Conservation (phyloP, 2,329 filamentous ascomycete genomes). For the Xylariomycetidae sp. region DNA sequence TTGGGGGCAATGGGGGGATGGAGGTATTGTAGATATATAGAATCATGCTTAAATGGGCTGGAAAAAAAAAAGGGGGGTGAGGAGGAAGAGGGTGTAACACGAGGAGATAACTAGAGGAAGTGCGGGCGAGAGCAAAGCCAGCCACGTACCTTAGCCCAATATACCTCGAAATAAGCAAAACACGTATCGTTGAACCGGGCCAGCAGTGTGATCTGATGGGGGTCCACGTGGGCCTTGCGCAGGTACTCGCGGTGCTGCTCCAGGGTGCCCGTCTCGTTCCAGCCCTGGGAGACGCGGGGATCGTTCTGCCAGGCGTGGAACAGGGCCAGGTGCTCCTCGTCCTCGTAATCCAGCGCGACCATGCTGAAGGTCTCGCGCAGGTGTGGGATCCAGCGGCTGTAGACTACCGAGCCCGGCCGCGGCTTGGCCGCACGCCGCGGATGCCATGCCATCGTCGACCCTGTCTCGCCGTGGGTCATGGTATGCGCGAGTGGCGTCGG, state of each 20-base stretch:
- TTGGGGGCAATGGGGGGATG: too few species aligned
- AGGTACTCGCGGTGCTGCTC: slow-evolving; percentile 73
- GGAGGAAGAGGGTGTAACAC: too few species aligned
- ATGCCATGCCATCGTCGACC: slow-evolving; percentile 47
- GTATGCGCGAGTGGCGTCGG: slow-evolving; percentile 44
- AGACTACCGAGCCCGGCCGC: slow-evolving; percentile 62
- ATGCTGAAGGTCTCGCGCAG: slow-evolving; percentile 73
- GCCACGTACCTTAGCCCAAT: slow-evolving; percentile 67
- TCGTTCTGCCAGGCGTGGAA: slow-evolving; percentile 84
- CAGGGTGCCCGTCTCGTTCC: slow-evolving; percentile 73
- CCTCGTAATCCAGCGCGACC: slow-evolving; percentile 64
- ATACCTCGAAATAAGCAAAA: slow-evolving; percentile 78
- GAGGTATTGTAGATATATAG: too few species aligned
- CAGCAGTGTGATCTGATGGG: slow-evolving; percentile 66
- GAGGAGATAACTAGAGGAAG: too few species aligned
- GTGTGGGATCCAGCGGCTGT: slow-evolving; percentile 75
- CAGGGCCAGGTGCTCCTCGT: slow-evolving; percentile 59
- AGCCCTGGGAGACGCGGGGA: slow-evolving; percentile 72
- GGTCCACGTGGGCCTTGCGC: slow-evolving; percentile 62
- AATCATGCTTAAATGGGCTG: too few species aligned
- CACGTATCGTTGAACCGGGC: slow-evolving; percentile 65
- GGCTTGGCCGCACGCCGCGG: slow-evolving; percentile 70
- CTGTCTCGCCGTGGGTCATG: slow-evolving; percentile 32
- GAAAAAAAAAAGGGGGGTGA: neutral
- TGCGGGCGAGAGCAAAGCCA: too few species aligned